Percentiles rank a stretch among this genome's conserved stretches.
Conservation (phyloP, 495 filamentous ascomycete species). For the Annulohypoxylon nitens region DNA sequence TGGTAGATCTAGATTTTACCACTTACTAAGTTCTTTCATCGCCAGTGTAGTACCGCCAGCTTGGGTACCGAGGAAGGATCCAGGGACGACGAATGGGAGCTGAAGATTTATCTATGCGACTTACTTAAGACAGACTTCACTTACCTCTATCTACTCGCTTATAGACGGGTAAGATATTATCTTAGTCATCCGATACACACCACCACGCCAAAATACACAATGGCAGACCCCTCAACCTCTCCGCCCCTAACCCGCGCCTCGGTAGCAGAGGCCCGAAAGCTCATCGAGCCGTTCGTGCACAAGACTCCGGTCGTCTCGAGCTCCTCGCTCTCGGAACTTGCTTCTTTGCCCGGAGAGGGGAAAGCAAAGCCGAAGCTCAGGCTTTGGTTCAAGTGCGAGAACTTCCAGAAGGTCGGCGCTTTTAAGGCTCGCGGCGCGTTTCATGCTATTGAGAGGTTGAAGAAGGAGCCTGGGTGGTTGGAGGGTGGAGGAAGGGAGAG, state of each 20-base stretch:
- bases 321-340: slow-evolving; percentile 76
- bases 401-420: slow-evolving; percentile 88
- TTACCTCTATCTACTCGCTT: background rate
- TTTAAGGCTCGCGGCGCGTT: slow-evolving; percentile 95
- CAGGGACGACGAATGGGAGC: background rate
- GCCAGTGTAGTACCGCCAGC: background rate
- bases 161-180: background rate
- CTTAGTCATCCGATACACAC: background rate
- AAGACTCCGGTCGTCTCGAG: slow-evolving; percentile 85
- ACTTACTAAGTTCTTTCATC: slow-evolving; percentile 10
- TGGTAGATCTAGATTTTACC: slow-evolving; percentile 2
- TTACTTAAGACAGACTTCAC: background rate
- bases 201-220: slow-evolving; percentile 39
- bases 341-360: slow-evolving; percentile 70
- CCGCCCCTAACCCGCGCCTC: slow-evolving; percentile 76
- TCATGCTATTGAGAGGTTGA: slow-evolving; percentile 83
- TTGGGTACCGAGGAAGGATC: background rate
- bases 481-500: slow-evolving; percentile 63
- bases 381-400: slow-evolving; percentile 97
- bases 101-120: background rate
- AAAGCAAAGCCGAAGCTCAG: slow-evolving; percentile 75
- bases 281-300: slow-evolving; percentile 84
- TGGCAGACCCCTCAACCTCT: slow-evolving; percentile 64
- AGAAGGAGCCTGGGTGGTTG: slow-evolving; percentile 70
- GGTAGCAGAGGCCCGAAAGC: slow-evolving; percentile 74